Conservation (phyloP, 805 yeast genomes). For the Priceomyces castillae region DNA sequence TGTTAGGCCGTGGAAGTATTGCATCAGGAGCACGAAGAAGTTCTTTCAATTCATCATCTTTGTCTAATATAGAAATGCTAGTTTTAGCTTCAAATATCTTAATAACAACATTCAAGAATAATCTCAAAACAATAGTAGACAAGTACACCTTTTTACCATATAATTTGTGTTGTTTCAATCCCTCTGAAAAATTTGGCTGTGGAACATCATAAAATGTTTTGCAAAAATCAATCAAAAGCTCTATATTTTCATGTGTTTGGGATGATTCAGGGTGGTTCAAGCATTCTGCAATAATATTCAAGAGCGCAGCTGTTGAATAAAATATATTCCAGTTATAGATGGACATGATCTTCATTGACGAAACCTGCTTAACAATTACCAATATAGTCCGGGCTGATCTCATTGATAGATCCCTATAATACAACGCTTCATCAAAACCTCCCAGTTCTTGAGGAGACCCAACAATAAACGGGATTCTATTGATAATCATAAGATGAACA, state of each 20-base stretch:
- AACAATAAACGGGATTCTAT: constrained; percentile 30
- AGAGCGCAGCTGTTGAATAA: constrained; percentile 31
- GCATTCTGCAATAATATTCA: constrained; percentile 27
- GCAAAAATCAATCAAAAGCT: constrained; percentile 22
- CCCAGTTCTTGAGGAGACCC: constrained; percentile 14
- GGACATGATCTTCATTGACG: constrained; percentile 16
- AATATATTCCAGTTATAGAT: constrained; percentile 31
- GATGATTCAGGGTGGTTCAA: constrained; percentile 29
- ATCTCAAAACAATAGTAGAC: constrained; percentile 12
- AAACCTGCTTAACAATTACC: constrained; percentile 20
- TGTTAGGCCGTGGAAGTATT: constrained; percentile 17
- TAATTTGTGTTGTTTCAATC: not conserved
- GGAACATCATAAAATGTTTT: not conserved
- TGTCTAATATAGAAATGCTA: constrained; percentile 11
- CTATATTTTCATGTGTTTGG: constrained; percentile 27
- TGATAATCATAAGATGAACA: constrained; percentile 35
- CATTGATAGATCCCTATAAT: constrained; percentile 28
- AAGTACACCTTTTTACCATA: not conserved
- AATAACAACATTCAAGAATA: constrained; percentile 20
- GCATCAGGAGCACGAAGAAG: constrained; percentile 17
- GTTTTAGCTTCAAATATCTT: constrained; percentile 17
- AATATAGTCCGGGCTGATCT: constrained; percentile 39
- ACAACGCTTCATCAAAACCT: constrained; percentile 11
- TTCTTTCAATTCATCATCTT: constrained; percentile 13
- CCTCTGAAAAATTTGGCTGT: constrained; percentile 5